Percentiles rank a stretch among this genome's conserved stretches.
These are phyloP conservation scores for Corymbia maculata DNA, from an alignment of 345 rosid genomes.

Conservation along the genomic window DNA sequence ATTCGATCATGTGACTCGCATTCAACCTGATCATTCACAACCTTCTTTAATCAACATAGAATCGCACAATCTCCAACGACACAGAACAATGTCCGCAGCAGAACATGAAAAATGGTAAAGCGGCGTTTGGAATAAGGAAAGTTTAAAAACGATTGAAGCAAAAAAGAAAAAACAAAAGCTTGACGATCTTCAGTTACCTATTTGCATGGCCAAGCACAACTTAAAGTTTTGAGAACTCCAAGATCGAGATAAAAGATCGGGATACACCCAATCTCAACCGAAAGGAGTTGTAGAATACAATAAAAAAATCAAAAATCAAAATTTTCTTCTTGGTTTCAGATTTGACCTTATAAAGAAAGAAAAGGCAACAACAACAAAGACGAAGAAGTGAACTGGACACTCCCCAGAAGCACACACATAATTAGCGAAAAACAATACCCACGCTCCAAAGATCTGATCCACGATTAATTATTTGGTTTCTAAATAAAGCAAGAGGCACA, in stretches of 20 bases:
- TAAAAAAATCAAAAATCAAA: not conserved
- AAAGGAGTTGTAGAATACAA: not conserved
- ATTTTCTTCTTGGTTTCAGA: not conserved
- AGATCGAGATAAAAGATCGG: not conserved
- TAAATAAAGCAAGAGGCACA: not conserved
- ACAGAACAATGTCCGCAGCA: not conserved
- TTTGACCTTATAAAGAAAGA: not conserved
- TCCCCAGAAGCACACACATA: not conserved
- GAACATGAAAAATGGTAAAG: not conserved
- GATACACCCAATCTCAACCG: not conserved
- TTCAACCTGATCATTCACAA: slow-evolving; percentile 34
- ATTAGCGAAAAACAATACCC: not conserved
- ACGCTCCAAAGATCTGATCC: not conserved
- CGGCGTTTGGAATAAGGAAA: not conserved
- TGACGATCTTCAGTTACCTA: not conserved
- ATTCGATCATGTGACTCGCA: slow-evolving; percentile 49
- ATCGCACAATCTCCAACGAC: not conserved
- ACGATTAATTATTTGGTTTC: not conserved
- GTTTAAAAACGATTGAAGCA: not conserved
- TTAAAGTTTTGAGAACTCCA: not conserved
- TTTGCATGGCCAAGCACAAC: not conserved
- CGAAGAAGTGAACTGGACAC: not conserved
- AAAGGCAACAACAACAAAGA: not conserved
- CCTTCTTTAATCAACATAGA: not conserved
- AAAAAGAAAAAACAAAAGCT: not conserved